These are phyloP conservation scores for Epichloe glyceriae DNA, from an alignment of 2,329 filamentous ascomycete species.

Conservation along the genomic window DNA sequence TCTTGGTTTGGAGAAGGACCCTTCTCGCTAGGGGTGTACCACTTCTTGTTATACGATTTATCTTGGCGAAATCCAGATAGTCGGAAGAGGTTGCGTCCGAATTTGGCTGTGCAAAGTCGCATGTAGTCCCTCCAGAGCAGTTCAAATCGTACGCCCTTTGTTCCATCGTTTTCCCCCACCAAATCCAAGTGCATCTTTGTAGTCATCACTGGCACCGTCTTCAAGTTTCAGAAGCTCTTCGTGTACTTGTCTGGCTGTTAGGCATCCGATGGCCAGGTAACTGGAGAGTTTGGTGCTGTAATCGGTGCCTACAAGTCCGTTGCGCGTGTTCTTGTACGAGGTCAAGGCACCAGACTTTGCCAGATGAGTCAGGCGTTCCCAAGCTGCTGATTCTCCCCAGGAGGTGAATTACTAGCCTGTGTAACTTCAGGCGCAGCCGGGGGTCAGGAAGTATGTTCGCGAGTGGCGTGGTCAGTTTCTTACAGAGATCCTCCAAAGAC, in stretches of 20 bases:
- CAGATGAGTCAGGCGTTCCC: conserved; percentile 45
- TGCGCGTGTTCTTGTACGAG: conserved; percentile 56
- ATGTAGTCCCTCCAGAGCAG: conserved; percentile 74
- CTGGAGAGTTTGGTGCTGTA: conserved; percentile 67
- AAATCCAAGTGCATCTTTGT: conserved; percentile 39
- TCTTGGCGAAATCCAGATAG: conserved; percentile 48
- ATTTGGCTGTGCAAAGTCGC: conserved; percentile 61
- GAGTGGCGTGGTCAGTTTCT: conserved; percentile 45
- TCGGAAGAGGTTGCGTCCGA: conserved; percentile 49
- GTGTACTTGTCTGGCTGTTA: conserved; percentile 63
- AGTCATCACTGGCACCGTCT: conserved; percentile 37
- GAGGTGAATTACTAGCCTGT: conserved; percentile 50
- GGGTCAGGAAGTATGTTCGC: conserved; percentile 34
- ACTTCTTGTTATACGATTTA: conserved; percentile 28
- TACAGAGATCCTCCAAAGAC: conserved; percentile 37
- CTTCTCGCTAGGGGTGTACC: conserved; percentile 31
- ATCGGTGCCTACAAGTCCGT: conserved; percentile 55
- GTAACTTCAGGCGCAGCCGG: conserved; percentile 39
- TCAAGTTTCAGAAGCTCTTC: conserved; percentile 55
- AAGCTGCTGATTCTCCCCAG: conserved; percentile 53
- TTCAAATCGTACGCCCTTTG: conserved; percentile 56
- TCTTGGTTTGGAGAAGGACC: conserved; percentile 22
- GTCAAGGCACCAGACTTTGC: conserved; percentile 47
- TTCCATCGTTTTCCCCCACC: conserved; percentile 62
- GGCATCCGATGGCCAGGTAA: conserved; percentile 57